Conservation (phyloP, 306 rosid species). For the Glycyrrhiza uralensis region DNA sequence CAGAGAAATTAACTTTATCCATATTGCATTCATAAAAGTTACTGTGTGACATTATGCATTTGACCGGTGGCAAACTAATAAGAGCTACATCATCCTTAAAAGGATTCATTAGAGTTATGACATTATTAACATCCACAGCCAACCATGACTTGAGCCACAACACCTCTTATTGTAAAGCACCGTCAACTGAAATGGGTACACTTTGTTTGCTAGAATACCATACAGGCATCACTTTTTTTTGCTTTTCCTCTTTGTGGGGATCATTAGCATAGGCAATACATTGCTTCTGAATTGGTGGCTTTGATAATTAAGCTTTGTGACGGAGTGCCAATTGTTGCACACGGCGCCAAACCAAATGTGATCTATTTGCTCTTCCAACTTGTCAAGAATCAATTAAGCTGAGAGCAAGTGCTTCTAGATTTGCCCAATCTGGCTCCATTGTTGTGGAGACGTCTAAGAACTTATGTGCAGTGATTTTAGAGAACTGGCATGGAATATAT, state of each 20-base stretch:
- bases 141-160: slow-evolving; percentile 5
- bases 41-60: no score
- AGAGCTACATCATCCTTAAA: background rate
- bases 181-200: background rate
- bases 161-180: background rate
- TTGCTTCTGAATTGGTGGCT: background rate
- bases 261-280: background rate
- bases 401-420: background rate
- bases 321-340: background rate
- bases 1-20: background rate
- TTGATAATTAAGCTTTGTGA: background rate
- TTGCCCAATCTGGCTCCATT: background rate
- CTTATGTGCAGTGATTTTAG: no score
- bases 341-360: background rate
- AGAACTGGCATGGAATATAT: no score
- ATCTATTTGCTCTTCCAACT: background rate
- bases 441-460: no score
- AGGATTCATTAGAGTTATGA: background rate
- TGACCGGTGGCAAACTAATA: background rate
- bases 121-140: background rate
- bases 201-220: background rate
- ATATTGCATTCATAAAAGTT: background rate
- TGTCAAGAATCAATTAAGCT: background rate
- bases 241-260: background rate
- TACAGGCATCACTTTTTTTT: background rate